Evolutionary conservation across 305 asterid genomes (phyloP).

Genomic region (Fraxinus albicans): DNA sequence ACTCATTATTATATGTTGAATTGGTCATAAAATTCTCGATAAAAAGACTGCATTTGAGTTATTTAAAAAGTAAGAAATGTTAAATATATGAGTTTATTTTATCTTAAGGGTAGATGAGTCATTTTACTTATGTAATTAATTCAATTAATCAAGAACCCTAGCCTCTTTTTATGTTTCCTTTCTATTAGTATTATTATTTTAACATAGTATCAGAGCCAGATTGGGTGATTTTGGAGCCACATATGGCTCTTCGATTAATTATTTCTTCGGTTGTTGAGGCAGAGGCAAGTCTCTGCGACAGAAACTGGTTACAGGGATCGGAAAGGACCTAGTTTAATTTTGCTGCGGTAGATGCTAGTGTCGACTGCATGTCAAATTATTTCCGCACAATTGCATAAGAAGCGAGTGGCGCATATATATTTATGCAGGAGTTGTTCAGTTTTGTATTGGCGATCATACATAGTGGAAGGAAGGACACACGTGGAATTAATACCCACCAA

Average conservation of each 20-base stretch:
- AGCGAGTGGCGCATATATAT: too few relatives aligned
- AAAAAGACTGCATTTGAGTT: too few relatives aligned
- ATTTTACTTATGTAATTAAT: too few relatives aligned
- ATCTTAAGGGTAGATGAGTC: too few relatives aligned
- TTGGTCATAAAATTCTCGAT: neutral
- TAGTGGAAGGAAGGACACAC: slow-evolving; percentile 22
- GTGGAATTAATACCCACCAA: neutral
- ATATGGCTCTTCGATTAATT: slow-evolving; percentile 21
- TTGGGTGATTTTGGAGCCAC: slow-evolving; percentile 37
- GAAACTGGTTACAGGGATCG: neutral
- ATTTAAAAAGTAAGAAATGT: too few relatives aligned
- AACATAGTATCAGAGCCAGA: too few relatives aligned
- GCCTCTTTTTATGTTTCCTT: too few relatives aligned
- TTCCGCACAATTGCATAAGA: too few relatives aligned
- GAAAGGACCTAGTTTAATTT: slow-evolving; percentile 28
- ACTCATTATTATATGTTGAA: slow-evolving; percentile 19
- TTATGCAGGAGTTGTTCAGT: neutral
- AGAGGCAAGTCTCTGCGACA: slow-evolving; percentile 22
- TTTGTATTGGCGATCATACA: neutral
- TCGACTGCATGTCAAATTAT: slow-evolving; percentile 43
- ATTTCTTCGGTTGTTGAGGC: slow-evolving; percentile 28
- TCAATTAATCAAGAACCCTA: too few relatives aligned
- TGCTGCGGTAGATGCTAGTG: slow-evolving; percentile 35
- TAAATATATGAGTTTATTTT: too few relatives aligned
- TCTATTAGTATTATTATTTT: too few relatives aligned